A percentile compares a stretch with the other conserved stretches of the same genome.
Evolutionary conservation across 768 basidiomycete species (phyloP).

Genomic region (Rhodotorula sphaerocarpa): DNA sequence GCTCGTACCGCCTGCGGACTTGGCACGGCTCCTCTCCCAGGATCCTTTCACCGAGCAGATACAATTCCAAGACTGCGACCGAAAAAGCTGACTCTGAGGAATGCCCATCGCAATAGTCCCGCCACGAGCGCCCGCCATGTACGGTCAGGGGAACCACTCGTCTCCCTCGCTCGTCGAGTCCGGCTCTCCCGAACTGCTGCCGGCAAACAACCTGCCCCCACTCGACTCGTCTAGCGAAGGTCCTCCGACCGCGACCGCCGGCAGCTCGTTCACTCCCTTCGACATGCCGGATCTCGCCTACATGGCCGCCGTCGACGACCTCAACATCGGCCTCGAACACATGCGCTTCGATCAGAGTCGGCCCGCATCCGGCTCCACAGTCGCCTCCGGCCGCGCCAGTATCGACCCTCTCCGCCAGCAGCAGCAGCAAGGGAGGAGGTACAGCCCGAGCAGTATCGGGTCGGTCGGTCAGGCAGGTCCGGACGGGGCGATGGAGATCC

Average conservation of each 20-base stretch:
- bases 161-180: conserved; percentile 23
- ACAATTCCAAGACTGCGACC: too few relatives aligned
- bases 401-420: background rate
- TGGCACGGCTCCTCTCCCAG: too few relatives aligned
- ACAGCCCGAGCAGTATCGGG: conserved; percentile 13
- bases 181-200: background rate
- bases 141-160: conserved; percentile 33
- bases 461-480: background rate
- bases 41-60: too few relatives aligned
- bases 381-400: too few relatives aligned
- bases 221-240: conserved; percentile 9
- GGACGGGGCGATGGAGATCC: conserved; percentile 35
- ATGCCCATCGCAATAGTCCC: background rate
- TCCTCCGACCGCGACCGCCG: background rate
- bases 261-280: conserved; percentile 16
- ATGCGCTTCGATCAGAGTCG: conserved; percentile 32
- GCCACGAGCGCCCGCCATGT: conserved; percentile 18
- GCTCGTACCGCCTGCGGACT: too few relatives aligned
- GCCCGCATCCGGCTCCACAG: background rate
- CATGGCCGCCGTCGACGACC: conserved; percentile 29
- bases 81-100: too few relatives aligned
- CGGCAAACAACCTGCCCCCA: background rate
- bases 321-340: conserved; percentile 30
- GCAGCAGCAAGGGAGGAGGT: background rate
- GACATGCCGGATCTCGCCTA: conserved; percentile 18